phyloP scores from a whole-genome alignment of 2,329 filamentous ascomycete genomes.

The Cercospora sp. region DNA sequence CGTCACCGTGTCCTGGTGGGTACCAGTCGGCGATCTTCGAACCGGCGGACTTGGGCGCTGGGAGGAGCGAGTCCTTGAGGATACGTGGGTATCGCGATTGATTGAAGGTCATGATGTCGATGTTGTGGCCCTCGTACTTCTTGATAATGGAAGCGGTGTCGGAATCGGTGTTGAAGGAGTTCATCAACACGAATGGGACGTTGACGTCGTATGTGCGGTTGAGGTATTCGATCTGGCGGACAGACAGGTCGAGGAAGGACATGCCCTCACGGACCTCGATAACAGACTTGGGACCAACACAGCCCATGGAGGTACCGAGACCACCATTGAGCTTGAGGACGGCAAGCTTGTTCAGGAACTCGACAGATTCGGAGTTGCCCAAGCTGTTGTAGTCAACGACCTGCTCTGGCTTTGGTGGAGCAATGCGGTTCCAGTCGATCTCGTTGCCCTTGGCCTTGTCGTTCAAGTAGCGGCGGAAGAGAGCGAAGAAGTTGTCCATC shows the following conservation, averaged over 20 bases:
- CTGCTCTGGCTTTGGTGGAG: conserved; percentile 87
- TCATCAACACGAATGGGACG: conserved; percentile 98
- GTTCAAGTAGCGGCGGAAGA: conserved; percentile 97
- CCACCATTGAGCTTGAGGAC: conserved; percentile 99
- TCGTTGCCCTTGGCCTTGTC: conserved; percentile 98
- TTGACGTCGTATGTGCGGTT: conserved; percentile 98
- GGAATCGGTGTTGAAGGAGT: conserved; percentile 99
- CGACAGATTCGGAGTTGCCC: conserved; percentile 82
- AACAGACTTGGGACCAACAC: conserved; percentile 97
- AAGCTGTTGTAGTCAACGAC: conserved; percentile 94
- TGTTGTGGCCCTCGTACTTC: conserved; percentile 99
- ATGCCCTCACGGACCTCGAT: conserved; percentile 99
- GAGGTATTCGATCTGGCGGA: conserved; percentile 97
- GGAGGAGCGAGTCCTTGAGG: conserved; percentile 95
- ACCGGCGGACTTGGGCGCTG: conserved; percentile 84
- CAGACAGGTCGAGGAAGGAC: conserved; percentile 98
- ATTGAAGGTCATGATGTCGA: conserved; percentile 99
- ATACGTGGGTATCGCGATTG: conserved; percentile 98
- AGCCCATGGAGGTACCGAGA: conserved; percentile 99
- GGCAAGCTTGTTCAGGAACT: conserved; percentile 94
- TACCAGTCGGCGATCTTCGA: conserved; percentile 97
- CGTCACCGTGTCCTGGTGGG: conserved; percentile 97
- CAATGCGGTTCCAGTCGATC: conserved; percentile 95
- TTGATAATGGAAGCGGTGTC: conserved; percentile 99
- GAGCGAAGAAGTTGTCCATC: conserved; percentile 99